Percentiles rank a stretch among this genome's conserved stretches.
Conservation (phyloP, 352 stramenopile species). For the Globisporangium orthogonon region DNA sequence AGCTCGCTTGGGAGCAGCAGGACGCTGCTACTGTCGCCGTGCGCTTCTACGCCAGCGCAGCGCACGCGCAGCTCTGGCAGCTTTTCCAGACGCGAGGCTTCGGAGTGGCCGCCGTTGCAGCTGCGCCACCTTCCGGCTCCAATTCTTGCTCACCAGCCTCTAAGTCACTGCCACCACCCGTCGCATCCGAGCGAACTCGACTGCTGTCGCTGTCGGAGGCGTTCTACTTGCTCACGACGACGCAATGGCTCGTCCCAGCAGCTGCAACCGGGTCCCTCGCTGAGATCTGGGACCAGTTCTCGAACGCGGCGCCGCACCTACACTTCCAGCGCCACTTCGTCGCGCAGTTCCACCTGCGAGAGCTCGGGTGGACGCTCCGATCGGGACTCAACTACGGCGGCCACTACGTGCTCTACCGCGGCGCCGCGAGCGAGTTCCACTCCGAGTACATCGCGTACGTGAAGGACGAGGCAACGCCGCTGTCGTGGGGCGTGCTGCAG, state of each 20-base stretch:
- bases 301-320: not conserved
- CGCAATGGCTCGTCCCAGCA: not conserved
- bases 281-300: not conserved
- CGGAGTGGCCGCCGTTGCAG: too few relatives aligned
- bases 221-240: slow-evolving; percentile 1
- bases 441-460: slow-evolving; percentile 77
- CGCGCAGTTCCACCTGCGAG: slow-evolving; percentile 59
- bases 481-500: slow-evolving; percentile 51
- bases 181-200: slow-evolving; percentile 2
- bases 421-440: slow-evolving; percentile 40
- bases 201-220: slow-evolving; percentile 5
- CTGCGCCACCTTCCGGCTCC: too few relatives aligned
- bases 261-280: not conserved
- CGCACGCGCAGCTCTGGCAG: slow-evolving; percentile 8
- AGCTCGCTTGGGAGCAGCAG: slow-evolving; percentile 1
- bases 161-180: too few relatives aligned
- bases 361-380: slow-evolving; percentile 37
- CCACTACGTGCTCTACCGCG: slow-evolving; percentile 62
- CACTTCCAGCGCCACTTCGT: slow-evolving; percentile 34
- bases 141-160: too few relatives aligned
- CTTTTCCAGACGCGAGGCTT: slow-evolving; percentile 13
- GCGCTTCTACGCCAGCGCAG: slow-evolving; percentile 3
- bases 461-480: slow-evolving; percentile 2
- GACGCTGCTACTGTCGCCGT: not conserved
- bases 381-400: slow-evolving; percentile 70